These are phyloP conservation scores for Xerocomus cyaneibrunnescens DNA, from an alignment of 1,284 basidiomycete genomes.

Conservation along the genomic window DNA sequence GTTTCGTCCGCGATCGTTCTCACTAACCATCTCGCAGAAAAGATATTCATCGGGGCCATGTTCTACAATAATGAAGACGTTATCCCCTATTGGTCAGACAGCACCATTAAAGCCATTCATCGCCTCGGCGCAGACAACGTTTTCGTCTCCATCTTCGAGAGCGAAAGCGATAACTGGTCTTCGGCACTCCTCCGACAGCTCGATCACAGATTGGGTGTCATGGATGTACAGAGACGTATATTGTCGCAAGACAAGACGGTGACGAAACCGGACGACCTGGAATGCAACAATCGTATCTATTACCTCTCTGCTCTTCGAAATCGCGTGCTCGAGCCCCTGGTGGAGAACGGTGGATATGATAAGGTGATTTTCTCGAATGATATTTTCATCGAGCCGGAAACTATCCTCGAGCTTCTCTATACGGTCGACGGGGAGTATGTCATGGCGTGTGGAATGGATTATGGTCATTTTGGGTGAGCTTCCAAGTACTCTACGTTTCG, in stretches of 20 bases:
- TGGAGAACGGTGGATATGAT: constrained; percentile 40
- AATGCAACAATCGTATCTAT: constrained; percentile 35
- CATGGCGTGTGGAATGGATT: constrained; percentile 57
- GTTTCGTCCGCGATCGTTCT: too few species aligned
- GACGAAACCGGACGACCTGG: constrained; percentile 10
- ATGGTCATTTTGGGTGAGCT: constrained; percentile 38
- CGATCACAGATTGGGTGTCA: constrained; percentile 8
- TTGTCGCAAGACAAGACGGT: constrained; percentile 12
- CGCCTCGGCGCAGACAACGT: constrained; percentile 51
- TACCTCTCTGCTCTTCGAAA: constrained; percentile 49
- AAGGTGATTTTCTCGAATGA: constrained; percentile 53
- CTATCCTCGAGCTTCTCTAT: constrained; percentile 46
- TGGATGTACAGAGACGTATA: constrained; percentile 20
- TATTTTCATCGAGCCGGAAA: constrained; percentile 47
- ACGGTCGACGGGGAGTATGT: constrained; percentile 51
- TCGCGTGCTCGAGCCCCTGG: constrained; percentile 45
- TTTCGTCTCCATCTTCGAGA: constrained; percentile 59
- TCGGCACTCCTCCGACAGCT: constrained; percentile 14
- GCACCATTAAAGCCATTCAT: constrained; percentile 38
- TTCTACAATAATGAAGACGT: constrained; percentile 42
- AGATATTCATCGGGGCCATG: constrained; percentile 37
- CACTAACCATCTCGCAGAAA: constrained; percentile 10
- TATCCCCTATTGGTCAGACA: constrained; percentile 42
- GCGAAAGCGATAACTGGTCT: constrained; percentile 44
- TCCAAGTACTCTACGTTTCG: not conserved